Evolutionary conservation across 805 yeast species (phyloP), one percentile per base, ranked within the genome.

Genomic region (Candida gorgasii): DNA sequence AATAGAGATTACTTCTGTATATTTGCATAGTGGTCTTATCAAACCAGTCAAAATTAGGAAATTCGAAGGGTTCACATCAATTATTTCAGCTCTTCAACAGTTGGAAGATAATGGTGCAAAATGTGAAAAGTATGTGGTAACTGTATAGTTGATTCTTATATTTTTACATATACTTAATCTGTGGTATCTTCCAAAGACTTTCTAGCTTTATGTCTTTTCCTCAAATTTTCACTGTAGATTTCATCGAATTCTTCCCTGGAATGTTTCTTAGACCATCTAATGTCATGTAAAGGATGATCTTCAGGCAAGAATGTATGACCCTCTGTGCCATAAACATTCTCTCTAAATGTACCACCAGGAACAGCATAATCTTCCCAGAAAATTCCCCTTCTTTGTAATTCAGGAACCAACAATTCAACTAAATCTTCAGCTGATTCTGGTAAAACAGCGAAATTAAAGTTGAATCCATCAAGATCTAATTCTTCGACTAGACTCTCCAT

Each of bases 401-500:
- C 73, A 5, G 75, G 74, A 16, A 71, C 52, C 17, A 71, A 44
- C 12, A 50, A 46, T 11, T 68, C 63, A 11, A 67, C 68, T 37
- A 70, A 47, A 24, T 72, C 74, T 43, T 61, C 66, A 37, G 61
- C 59, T 5, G 66, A 47, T 4, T 61, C 67, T 14, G 71, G 73
- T 15, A 58, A 49, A 5, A 65, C 53, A 1, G 73, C 63, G 42
- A 67, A 63, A 4, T 65, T 62, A 40, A 72, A 52, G 44, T 72
- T 72, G 51, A 71, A 69, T 1, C 76, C 76, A 48, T 72, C 77
- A 14, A 72, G 59, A 17, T 66, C 74, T 18, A 67, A 57, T 14
- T 59, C 54, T 12, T 63, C 62, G 3, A 64, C 67, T 65, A 72
- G 72, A 32, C 53, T 46, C 42, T 67, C 67, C 29, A 72, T 55